A percentile compares a stretch with the other conserved stretches of the same genome.
Conservation (phyloP, 495 filamentous ascomycete genomes). For the Trichoderma parareesei region DNA sequence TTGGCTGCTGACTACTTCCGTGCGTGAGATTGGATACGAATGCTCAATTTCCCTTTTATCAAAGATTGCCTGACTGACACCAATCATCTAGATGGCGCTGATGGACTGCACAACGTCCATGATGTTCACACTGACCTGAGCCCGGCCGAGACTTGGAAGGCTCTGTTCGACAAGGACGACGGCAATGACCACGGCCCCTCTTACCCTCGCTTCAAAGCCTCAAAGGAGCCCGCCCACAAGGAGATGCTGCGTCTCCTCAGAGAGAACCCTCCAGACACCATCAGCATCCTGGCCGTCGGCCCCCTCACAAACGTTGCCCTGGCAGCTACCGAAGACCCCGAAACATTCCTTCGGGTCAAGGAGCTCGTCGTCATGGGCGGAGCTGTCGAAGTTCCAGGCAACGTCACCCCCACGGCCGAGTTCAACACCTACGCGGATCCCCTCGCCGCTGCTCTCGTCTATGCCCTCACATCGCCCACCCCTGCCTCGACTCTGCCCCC, state of each 20-base stretch:
- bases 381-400: conserved; percentile 68
- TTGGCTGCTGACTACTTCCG: conserved; percentile 89
- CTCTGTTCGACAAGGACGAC: conserved; percentile 57
- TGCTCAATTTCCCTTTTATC: neutral
- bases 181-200: conserved; percentile 33
- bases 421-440: conserved; percentile 83
- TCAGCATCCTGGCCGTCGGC: conserved; percentile 83
- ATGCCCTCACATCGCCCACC: conserved; percentile 74
- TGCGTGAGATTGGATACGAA: conserved; percentile 33
- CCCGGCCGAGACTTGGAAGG: conserved; percentile 75
- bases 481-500: conserved; percentile 66
- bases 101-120: conserved; percentile 90
- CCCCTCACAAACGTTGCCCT: conserved; percentile 87
- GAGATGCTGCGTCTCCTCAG: conserved; percentile 79
- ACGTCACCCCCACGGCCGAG: conserved; percentile 70
- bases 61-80: neutral
- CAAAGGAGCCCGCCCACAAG: conserved; percentile 59
- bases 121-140: conserved; percentile 83
- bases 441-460: conserved; percentile 78
- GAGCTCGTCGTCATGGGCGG: conserved; percentile 97
- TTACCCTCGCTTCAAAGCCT: conserved; percentile 59
- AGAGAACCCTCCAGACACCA: conserved; percentile 69
- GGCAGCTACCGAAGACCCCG: conserved; percentile 75
- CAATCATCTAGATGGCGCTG: conserved; percentile 62
- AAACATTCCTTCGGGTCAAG: conserved; percentile 79